A percentile compares a stretch with the other conserved stretches of the same genome.
phyloP scores from a whole-genome alignment of 768 basidiomycete genomes.

The Xerocomellus intermedius region DNA sequence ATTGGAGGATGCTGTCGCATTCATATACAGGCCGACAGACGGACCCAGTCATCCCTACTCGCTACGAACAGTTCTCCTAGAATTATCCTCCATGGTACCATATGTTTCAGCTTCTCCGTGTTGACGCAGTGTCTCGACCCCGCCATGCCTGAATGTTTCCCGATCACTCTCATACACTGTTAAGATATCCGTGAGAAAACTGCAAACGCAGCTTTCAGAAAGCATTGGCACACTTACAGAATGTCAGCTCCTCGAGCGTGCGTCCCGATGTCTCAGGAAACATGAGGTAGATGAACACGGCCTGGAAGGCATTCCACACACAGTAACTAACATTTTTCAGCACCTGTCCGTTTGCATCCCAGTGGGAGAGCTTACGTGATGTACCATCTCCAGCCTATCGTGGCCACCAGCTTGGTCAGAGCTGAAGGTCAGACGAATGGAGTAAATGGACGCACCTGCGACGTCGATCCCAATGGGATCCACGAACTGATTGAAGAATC shows the following conservation, averaged over 20 bases:
- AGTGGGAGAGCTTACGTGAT: neutral
- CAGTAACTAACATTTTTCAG: neutral
- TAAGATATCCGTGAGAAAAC: neutral
- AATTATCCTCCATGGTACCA: neutral
- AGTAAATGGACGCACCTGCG: slow-evolving; percentile 2
- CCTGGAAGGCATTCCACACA: neutral
- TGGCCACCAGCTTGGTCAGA: neutral
- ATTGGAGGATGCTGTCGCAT: too few relatives aligned
- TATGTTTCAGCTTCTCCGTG: neutral
- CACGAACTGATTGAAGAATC: slow-evolving; percentile 13
- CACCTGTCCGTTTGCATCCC: neutral
- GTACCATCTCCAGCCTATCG: slow-evolving; percentile 12
- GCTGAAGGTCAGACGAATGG: too few relatives aligned
- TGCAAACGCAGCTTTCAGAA: neutral
- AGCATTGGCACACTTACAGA: slow-evolving; percentile 7
- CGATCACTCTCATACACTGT: slow-evolving; percentile 4
- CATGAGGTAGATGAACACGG: neutral
- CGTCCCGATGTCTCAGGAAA: slow-evolving; percentile 1
- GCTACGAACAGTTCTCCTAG: neutral
- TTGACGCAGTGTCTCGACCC: neutral
- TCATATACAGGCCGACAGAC: too few relatives aligned
- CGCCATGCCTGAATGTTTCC: neutral
- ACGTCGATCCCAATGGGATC: slow-evolving; percentile 19
- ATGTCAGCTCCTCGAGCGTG: slow-evolving; percentile 3
- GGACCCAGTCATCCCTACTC: neutral